Conservation (phyloP, 768 basidiomycete genomes). For the Sistotremastrum niveocremeum region DNA sequence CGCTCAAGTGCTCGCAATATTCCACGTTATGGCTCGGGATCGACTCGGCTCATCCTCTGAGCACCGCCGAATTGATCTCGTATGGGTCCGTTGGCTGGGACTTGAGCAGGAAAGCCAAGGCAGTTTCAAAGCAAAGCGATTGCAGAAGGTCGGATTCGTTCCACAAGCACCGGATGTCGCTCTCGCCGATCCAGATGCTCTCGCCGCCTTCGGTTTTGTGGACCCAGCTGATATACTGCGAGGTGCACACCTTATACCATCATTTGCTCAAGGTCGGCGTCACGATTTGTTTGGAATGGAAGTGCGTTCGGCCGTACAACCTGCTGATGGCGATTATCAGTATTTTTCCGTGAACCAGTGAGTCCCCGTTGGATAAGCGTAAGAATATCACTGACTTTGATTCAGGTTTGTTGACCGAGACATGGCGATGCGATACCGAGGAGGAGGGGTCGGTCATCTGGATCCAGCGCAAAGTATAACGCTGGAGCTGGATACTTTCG, state of each 20-base stretch:
- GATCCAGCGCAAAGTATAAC: no score
- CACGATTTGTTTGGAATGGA: constrained; percentile 5
- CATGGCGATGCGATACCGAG: constrained; percentile 23
- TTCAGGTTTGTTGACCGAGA: constrained; percentile 29
- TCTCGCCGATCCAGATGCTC: no score
- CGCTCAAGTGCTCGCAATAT: constrained; percentile 18
- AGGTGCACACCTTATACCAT: constrained; percentile 29
- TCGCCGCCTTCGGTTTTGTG: constrained; percentile 29
- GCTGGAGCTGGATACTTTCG: no score
- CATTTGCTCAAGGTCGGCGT: constrained; percentile 17
- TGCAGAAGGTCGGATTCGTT: constrained; percentile 29
- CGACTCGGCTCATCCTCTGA: background rate
- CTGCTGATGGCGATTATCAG: constrained; percentile 20
- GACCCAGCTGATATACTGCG: constrained; percentile 28
- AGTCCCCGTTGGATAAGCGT: no score
- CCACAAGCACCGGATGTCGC: constrained; percentile 9
- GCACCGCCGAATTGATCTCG: constrained; percentile 22
- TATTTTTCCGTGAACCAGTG: constrained; percentile 23
- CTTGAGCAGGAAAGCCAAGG: constrained; percentile 12
- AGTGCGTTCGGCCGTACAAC: constrained; percentile 3
- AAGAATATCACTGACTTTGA: background rate
- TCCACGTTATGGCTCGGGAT: constrained; percentile 12
- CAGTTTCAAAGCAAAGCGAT: constrained; percentile 15
- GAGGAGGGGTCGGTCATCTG: constrained; percentile 21
- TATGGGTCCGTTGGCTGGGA: constrained; percentile 30